Evolutionary conservation across 495 filamentous ascomycete species (phyloP), one percentile per base, ranked within the genome.

Genomic region (Xylaria grammica): DNA sequence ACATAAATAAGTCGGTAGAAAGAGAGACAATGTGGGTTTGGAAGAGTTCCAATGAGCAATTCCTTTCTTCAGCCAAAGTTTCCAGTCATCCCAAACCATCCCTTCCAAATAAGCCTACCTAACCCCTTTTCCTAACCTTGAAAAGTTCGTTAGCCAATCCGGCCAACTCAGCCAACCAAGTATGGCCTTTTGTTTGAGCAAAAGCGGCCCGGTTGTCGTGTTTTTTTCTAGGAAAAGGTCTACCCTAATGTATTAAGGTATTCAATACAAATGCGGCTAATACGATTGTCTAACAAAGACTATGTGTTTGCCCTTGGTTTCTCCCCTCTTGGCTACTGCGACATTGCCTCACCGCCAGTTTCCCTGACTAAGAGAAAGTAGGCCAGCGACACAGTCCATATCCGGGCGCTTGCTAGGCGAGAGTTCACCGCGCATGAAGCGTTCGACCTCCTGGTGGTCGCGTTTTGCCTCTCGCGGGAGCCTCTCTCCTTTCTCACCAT

Each of bases 341-440:
- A n/a, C n/a, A n/a, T n/a, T n/a, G n/a, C n/a, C n/a, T 80, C 69
- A 82, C 30, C 79, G 75, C 83, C 83, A 85, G 63, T 82, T 82
- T 3, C 83, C 83, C 69, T 83, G 79, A 56, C 81, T 93, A 59
- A 96, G 78, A 27, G 88, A 90, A 51, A 96, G 72, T 57, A 96
- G 75, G 32, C 89, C 89, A 60, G 92, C 91, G 29, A 94, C 85
- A 63, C 90, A 92, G 72, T 93, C 91, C 69, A 92, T 77, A 69
- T 94, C 90, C 19, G 81, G 77, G 58, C 85, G 84, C 67, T 84
- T 84, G 67, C 83, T 89, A 6, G 86, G 86, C 38, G 84, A 84
- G 20, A 82, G 74, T 9, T 81, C 81, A 42, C 84, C 80, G 63
- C 81, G 71, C 88, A 92, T 91, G 73, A 93, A 91, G 1, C 80